These are phyloP conservation scores for Kluyveromyces marxianus DNA, from an alignment of 1,139 yeast genomes.

Conservation along the genomic window DNA sequence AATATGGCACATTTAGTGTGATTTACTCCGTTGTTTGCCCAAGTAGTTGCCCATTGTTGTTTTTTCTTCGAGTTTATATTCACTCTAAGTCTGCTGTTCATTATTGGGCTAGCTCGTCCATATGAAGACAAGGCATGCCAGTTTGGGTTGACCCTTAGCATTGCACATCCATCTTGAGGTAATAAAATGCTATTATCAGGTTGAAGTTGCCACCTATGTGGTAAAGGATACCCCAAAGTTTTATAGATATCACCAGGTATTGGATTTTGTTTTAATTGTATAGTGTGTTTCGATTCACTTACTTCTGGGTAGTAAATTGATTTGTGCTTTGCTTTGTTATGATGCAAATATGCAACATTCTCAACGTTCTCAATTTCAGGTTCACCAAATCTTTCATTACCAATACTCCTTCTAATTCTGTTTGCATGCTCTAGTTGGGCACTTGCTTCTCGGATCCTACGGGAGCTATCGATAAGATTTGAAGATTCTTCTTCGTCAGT, in stretches of 20 bases:
- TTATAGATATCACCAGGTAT: slow-evolving; percentile 18
- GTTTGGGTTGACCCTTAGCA: slow-evolving; percentile 24
- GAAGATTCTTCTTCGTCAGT: slow-evolving; percentile 8
- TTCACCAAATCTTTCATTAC: neutral
- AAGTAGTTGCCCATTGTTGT: slow-evolving; percentile 33
- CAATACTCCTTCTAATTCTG: neutral
- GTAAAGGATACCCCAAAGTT: slow-evolving; percentile 30
- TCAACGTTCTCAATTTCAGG: neutral
- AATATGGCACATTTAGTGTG: slow-evolving; percentile 41
- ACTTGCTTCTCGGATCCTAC: neutral
- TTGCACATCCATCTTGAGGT: slow-evolving; percentile 28
- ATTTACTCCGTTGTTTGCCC: slow-evolving; percentile 39
- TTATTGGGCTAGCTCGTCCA: slow-evolving; percentile 20
- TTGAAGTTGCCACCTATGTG: slow-evolving; percentile 32
- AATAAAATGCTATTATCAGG: slow-evolving; percentile 27
- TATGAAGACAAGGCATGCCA: slow-evolving; percentile 32
- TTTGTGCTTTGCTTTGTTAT: slow-evolving; percentile 5
- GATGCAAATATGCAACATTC: neutral
- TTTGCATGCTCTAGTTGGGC: neutral
- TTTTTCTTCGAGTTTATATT: slow-evolving; percentile 21
- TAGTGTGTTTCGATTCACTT: slow-evolving; percentile 9
- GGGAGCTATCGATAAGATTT: neutral
- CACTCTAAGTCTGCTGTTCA: slow-evolving; percentile 17
- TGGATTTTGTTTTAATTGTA: slow-evolving; percentile 15
- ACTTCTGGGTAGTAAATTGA: slow-evolving; percentile 13